Conservation (phyloP, 208 protist species). For the Acanthamoeba culbertsoni region DNA sequence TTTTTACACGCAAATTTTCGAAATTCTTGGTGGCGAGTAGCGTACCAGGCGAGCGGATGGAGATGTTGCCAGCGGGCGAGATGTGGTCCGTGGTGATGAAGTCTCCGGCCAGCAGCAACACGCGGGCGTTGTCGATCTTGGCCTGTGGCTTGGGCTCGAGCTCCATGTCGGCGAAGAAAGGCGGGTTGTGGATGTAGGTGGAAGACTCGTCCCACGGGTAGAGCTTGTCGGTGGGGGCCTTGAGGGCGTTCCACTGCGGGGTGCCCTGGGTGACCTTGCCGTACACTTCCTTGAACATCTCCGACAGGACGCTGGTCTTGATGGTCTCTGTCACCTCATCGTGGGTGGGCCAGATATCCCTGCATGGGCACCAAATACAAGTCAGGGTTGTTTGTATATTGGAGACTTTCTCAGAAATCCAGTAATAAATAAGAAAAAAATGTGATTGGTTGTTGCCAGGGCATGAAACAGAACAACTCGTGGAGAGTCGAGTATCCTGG, state of each 20-base stretch:
- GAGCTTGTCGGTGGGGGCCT: constrained; percentile 86
- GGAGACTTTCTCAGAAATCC: too few relatives aligned
- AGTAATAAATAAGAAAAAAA: too few relatives aligned
- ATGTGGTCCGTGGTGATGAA: constrained; percentile 97
- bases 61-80: constrained; percentile 90
- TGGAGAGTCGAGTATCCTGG: background rate
- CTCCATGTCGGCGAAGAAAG: constrained; percentile 91
- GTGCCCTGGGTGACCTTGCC: constrained; percentile 87
- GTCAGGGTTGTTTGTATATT: background rate
- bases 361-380: background rate
- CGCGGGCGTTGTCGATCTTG: constrained; percentile 85
- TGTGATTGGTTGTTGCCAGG: background rate
- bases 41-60: constrained; percentile 88
- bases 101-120: constrained; percentile 93
- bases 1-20: too few relatives aligned
- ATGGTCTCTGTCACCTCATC: constrained; percentile 88
- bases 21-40: too few relatives aligned
- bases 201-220: constrained; percentile 94
- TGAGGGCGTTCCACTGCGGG: constrained; percentile 90
- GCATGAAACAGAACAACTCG: background rate
- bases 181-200: constrained; percentile 95
- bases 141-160: background rate
- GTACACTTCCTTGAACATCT: constrained; percentile 92
- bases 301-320: constrained; percentile 86
- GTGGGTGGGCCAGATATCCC: constrained; percentile 95